Conservation (phyloP, 768 basidiomycete genomes). For the Podaxis sp. region DNA sequence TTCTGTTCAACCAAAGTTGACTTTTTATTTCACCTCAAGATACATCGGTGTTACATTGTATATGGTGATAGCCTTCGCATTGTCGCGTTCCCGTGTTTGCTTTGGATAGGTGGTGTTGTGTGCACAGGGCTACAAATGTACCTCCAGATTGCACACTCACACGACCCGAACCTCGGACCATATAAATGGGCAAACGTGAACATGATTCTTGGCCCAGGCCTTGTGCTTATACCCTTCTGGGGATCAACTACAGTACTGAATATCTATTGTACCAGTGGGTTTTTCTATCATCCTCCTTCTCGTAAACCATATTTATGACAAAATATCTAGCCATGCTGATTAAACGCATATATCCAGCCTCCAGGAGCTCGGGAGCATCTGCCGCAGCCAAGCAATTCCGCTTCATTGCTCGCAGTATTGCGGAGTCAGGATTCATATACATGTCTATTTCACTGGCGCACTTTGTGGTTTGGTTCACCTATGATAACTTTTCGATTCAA, state of each 20-base stretch:
- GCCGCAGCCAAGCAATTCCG: neutral
- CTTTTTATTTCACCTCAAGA: neutral
- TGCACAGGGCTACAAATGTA: slow-evolving; percentile 6
- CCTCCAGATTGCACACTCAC: neutral
- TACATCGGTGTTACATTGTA: slow-evolving; percentile 3
- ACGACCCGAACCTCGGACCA: neutral
- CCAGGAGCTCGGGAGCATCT: neutral
- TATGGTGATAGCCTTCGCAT: neutral
- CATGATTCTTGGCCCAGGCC: neutral
- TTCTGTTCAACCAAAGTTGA: neutral
- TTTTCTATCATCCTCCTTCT: neutral
- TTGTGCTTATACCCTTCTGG: slow-evolving; percentile 8
- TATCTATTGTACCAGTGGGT: neutral
- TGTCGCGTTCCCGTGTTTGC: neutral
- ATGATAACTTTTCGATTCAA: neutral
- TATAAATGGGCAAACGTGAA: slow-evolving; percentile 4
- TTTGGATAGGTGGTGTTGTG: slow-evolving; percentile 1
- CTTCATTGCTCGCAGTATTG: slow-evolving; percentile 1
- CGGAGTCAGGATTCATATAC: slow-evolving; percentile 5
- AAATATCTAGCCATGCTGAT: neutral
- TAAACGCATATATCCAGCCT: neutral
- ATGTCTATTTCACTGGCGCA: slow-evolving; percentile 5
- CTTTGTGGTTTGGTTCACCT: slow-evolving; percentile 7
- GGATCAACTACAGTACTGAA: slow-evolving; percentile 1
- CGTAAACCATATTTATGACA: neutral